Evolutionary conservation across 2,329 filamentous ascomycete genomes (phyloP).

Genomic region (Tetracladium maxilliforme): DNA sequence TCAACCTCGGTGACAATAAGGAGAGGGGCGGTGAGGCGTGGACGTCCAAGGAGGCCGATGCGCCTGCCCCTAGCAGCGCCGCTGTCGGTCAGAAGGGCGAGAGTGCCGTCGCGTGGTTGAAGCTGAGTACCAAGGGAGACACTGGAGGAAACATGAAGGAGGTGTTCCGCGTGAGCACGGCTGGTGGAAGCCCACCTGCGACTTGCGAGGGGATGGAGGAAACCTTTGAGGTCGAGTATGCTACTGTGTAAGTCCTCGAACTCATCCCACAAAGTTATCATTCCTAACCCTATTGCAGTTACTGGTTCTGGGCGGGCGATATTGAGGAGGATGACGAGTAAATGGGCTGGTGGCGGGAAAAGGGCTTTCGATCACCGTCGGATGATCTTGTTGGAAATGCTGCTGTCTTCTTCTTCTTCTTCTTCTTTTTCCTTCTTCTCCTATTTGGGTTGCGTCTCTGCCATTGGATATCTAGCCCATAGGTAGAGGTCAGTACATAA

Average conservation of each 20-base stretch:
- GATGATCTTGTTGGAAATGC: too few relatives aligned
- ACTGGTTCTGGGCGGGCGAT: too few relatives aligned
- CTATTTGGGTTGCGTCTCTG: too few relatives aligned
- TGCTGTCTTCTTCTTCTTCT: too few relatives aligned
- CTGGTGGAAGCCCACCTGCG: constrained; percentile 61
- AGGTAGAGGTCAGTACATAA: too few relatives aligned
- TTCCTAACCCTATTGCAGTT: constrained; percentile 7
- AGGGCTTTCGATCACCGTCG: too few relatives aligned
- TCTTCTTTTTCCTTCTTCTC: too few relatives aligned
- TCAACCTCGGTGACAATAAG: constrained; percentile 53
- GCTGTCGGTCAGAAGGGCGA: constrained; percentile 44
- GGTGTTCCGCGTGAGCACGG: constrained; percentile 75
- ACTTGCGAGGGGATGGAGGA: constrained; percentile 53
- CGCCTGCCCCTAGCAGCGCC: constrained; percentile 43
- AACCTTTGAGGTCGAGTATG: constrained; percentile 63
- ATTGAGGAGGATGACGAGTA: too few relatives aligned
- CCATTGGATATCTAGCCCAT: too few relatives aligned
- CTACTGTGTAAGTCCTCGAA: constrained; percentile 55
- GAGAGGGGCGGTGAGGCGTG: constrained; percentile 42
- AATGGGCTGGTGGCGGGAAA: too few relatives aligned
- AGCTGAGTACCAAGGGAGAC: constrained; percentile 39
- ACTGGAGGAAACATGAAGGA: constrained; percentile 52
- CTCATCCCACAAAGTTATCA: not conserved
- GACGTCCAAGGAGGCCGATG: constrained; percentile 47
- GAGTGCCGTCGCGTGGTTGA: constrained; percentile 68